phyloP scores from a whole-genome alignment of 176 grass and related monocot species.

The Guadua angustifolia region DNA sequence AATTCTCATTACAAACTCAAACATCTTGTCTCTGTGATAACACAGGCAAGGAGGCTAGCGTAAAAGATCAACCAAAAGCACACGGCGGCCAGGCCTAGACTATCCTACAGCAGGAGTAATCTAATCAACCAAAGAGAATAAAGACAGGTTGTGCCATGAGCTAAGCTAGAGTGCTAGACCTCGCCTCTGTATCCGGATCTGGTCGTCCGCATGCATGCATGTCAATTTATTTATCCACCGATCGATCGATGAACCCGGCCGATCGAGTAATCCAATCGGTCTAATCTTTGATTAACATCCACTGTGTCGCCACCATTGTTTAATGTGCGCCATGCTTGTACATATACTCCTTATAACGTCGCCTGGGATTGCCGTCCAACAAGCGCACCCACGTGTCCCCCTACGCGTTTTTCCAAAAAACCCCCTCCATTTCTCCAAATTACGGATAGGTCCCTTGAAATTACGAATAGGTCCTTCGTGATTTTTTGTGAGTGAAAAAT shows the following conservation, averaged over 20 bases:
- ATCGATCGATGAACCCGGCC: not conserved
- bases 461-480: too few species aligned
- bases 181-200: constrained; percentile 51
- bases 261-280: not conserved
- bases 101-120: not conserved
- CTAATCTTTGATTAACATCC: constrained; percentile 2
- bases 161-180: not conserved
- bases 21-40: not conserved
- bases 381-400: too few species aligned
- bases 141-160: constrained; percentile 53
- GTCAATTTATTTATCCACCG: constrained; percentile 16
- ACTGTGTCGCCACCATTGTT: not conserved
- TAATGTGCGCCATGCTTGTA: not conserved
- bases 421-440: too few species aligned
- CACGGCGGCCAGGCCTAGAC: constrained; percentile 3
- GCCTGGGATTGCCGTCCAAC: too few species aligned
- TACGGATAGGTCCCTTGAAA: too few species aligned
- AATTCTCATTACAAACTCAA: not conserved
- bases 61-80: not conserved
- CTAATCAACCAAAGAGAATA: constrained; percentile 15
- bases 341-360: too few species aligned
- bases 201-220: constrained; percentile 37
- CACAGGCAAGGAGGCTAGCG: not conserved
- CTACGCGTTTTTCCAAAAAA: too few species aligned
- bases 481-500: too few species aligned